Base-by-base conservation (phyloP, 192 early-diverging fungal species). In the Rhizoclosmatium sp. region DNA sequence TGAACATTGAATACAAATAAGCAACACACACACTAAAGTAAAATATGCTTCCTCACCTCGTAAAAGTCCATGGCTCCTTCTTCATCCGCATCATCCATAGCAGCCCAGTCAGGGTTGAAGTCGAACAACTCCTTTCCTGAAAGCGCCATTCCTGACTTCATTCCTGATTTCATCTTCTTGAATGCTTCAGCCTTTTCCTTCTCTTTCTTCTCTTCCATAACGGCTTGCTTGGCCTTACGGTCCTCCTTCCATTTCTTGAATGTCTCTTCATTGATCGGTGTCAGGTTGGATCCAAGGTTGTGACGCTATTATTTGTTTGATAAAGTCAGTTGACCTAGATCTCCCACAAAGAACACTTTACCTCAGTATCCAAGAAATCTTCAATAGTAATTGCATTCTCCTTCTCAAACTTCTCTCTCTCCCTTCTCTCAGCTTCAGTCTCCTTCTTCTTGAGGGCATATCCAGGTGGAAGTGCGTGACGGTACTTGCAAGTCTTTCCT, bases 111-210 rank as follows among this genome's bases (percentile, higher is more conserved):
- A 19, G 96, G 96, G 85, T 98, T 98, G 86, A 98, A 99, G 75
- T 97, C 94, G 86, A 99, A 99, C 81, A 95, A 87, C 84, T 99
- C 97, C 73, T 93, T 93, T 74, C 98, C 98, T 62, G 96, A 98
- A 73, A 90, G 88, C 44, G 81, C 73, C 94, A 99, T 96, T 56
- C 95, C 95, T 69, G 89, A 85, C 74, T 94, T 89, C 88, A 93
- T 92, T 75, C 98, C 98, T 3, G 96, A 93, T 87, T 94, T 93
- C 78, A 89, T 89, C 85, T 95, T 95, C 86, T 96, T 95, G 78
- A 91, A 82, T 23, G 87, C 89, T 46, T 90, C 87, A 45, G 82
- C 77, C 78, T 88, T 86, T 31, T 75, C 88, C 80, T 95, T 93
- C 71, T 86, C 87, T 65, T 85, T 88, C 66, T 87, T 89, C 40